A percentile compares a stretch with the other conserved stretches of the same genome.
These are phyloP conservation scores for Boletus sp. DNA, from an alignment of 768 basidiomycete genomes.

Conservation along the genomic window DNA sequence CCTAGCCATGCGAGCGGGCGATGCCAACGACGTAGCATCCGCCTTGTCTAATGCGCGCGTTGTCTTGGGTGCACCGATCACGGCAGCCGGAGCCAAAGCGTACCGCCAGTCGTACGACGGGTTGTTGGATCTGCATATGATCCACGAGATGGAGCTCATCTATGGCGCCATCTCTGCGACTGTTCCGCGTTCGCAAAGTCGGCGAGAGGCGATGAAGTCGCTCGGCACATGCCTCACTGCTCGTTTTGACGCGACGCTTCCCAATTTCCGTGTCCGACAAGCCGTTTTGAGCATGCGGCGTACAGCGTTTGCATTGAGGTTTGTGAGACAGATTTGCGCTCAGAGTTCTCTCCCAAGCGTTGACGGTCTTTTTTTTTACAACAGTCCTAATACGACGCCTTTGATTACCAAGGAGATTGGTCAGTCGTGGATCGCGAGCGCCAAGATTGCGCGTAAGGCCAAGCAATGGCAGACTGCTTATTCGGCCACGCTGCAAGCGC, in stretches of 20 bases:
- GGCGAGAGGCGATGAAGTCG: conserved; percentile 39
- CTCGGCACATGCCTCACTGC: conserved; percentile 44
- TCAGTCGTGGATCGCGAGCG: conserved; percentile 84
- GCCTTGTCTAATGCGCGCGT: conserved; percentile 64
- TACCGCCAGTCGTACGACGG: conserved; percentile 89
- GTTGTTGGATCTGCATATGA: conserved; percentile 76
- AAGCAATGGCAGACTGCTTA: conserved; percentile 97
- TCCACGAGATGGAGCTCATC: conserved; percentile 81
- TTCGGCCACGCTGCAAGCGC: conserved; percentile 89
- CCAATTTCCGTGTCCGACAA: conserved; percentile 86
- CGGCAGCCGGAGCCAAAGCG: conserved; percentile 72
- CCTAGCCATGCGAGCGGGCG: conserved; percentile 66
- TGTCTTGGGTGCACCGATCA: conserved; percentile 75
- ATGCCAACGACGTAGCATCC: conserved; percentile 42
- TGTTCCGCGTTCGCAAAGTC: conserved; percentile 37
- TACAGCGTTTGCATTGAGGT: conserved; percentile 77
- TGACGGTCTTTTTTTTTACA: conserved; percentile 6
- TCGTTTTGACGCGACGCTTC: conserved; percentile 74
- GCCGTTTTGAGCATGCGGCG: conserved; percentile 86
- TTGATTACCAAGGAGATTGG: conserved; percentile 62
- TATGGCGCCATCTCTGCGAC: conserved; percentile 41
- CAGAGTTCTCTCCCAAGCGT: background rate
- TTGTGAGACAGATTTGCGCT: conserved; percentile 28
- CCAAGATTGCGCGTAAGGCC: conserved; percentile 95
- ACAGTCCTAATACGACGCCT: conserved; percentile 27